These are phyloP conservation scores for Spizellomyces sp. DNA, from an alignment of 192 early-diverging fungal species.

Conservation along the genomic window DNA sequence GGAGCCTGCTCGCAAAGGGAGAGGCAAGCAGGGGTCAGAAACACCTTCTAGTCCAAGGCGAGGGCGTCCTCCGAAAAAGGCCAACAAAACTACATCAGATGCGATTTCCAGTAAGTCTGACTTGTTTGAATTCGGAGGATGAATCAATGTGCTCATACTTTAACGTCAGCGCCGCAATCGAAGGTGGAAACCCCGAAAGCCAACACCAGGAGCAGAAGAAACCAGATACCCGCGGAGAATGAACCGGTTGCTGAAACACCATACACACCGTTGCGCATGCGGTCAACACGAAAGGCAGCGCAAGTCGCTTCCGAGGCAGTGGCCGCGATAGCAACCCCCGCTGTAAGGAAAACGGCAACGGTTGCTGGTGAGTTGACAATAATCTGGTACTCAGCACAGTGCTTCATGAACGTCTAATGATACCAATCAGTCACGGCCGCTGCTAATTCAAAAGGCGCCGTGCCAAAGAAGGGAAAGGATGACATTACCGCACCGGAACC, in stretches of 20 bases:
- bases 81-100: too few relatives aligned
- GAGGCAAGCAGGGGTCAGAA: too few relatives aligned
- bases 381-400: not conserved
- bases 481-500: slow-evolving; percentile 1
- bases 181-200: not conserved
- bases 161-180: not conserved
- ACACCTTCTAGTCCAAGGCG: too few relatives aligned
- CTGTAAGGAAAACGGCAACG: slow-evolving; percentile 3
- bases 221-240: not conserved
- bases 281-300: slow-evolving; percentile 16
- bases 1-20: too few relatives aligned
- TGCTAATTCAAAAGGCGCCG: slow-evolving; percentile 2
- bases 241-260: not conserved
- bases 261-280: not conserved
- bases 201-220: not conserved
- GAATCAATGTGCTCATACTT: too few relatives aligned
- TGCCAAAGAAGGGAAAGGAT: not conserved
- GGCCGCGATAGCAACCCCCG: not conserved
- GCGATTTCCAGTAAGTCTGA: too few relatives aligned
- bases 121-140: too few relatives aligned
- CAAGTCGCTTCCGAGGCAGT: slow-evolving; percentile 20
- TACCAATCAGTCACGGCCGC: not conserved
- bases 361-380: not conserved
- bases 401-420: not conserved
- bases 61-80: too few relatives aligned